Evolutionary conservation across 2,329 filamentous ascomycete species (phyloP).

Genomic region (Penicillium brasilianum): DNA sequence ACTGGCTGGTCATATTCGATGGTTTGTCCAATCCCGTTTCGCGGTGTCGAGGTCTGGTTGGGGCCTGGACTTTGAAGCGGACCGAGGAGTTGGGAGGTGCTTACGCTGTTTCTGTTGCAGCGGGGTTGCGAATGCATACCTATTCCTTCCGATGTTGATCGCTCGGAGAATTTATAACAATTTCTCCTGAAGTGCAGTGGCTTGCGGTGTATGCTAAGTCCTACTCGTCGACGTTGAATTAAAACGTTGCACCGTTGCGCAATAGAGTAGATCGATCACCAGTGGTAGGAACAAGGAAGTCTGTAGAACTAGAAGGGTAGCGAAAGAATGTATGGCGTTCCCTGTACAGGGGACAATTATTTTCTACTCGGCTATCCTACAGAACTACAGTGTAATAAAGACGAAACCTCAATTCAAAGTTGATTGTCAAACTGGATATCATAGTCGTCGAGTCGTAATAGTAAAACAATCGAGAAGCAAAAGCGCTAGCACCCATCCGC

Average conservation of each 20-base stretch:
- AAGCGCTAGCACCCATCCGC: not conserved
- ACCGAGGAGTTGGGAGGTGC: not conserved
- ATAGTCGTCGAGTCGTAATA: slow-evolving; percentile 21
- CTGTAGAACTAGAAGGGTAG: no score
- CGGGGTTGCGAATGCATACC: not conserved
- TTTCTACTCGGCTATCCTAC: no score
- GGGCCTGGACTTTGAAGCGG: not conserved
- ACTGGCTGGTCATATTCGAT: not conserved
- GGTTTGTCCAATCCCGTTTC: not conserved
- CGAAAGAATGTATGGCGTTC: no score
- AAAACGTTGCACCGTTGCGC: not conserved
- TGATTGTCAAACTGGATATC: slow-evolving; percentile 30
- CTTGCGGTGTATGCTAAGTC: not conserved
- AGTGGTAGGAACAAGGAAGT: no score
- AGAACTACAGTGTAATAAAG: not conserved
- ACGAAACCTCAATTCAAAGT: no score
- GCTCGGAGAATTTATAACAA: not conserved
- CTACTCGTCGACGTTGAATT: not conserved
- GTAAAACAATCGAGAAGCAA: slow-evolving; percentile 2
- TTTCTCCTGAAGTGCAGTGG: not conserved
- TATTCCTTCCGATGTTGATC: not conserved
- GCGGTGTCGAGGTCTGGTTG: not conserved
- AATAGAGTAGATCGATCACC: not conserved
- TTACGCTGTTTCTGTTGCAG: not conserved
- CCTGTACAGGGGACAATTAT: no score